Base-by-base conservation (phyloP, 116 monocot genomes). In the Posidonia oceanica region DNA sequence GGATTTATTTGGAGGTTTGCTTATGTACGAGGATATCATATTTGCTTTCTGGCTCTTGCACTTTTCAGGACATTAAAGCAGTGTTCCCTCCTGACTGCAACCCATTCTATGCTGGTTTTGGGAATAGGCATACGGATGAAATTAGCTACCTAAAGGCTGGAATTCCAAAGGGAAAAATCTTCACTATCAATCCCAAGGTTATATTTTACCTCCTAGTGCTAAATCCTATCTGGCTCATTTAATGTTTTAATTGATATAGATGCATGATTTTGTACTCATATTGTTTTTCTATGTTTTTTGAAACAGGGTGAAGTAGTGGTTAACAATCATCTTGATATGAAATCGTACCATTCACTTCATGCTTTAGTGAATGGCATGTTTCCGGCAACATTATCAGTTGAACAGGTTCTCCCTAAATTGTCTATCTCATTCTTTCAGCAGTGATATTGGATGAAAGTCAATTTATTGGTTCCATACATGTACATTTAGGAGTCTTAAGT, bases 51-150 rank as follows among this genome's bases (percentile, higher is more conserved):
- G 55, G n/a, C n/a, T 16, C n/a, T n/a, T 48, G 8, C 29, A 29
- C 42, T 67, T 70, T 78, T 54, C 83, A 94, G 94, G 90, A 71
- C 54, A 94, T 94, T 59, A 85, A 61, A 78, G 88, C 80, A 64
- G 56, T 94, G 66, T 94, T 94, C 82, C 94, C 88, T 73, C 70
- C 69, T 60, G 94, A 94, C 60, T 79, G 80, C 82, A 87, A 86
- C 72, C 94, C 94, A 54, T 94, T 94, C 71, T 94, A 94, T 82
- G 94, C 94, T 77, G 94, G 94, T 73, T 94, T 94, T 75, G 94
- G 94, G 37, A 94, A 94, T 39, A 83, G 94, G 80, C 85, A 85
- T 75, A 94, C 94, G 55, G 94, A 94, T 82, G 94, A 94, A 67
- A 72, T 94, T 72, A 94, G 94, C 79, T 94, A 94, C 74, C 75